Conservation (phyloP, 106 monocot genomes). For the Dendrobium huoshanense region DNA sequence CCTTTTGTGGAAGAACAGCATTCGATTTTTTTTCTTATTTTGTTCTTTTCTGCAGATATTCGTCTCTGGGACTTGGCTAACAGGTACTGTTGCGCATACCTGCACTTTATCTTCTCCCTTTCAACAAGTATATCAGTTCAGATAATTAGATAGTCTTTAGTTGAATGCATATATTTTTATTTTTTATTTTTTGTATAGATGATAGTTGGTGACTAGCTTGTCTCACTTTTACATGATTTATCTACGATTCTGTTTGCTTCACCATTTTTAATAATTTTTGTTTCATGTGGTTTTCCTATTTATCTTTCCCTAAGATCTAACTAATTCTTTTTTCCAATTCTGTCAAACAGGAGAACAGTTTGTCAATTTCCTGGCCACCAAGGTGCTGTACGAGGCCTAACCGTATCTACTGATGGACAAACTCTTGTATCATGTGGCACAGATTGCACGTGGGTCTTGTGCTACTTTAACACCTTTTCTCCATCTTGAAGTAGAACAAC, state of each 20-base stretch:
- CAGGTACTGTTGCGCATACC: conserved; percentile 36
- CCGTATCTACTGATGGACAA: conserved; percentile 77
- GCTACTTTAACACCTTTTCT: background rate
- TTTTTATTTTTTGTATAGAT: background rate
- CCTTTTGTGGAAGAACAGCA: background rate
- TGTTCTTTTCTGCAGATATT: conserved; percentile 62
- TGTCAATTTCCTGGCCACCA: conserved; percentile 84
- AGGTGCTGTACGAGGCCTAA: conserved; percentile 76
- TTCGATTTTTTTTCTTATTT: background rate
- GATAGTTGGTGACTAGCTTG: background rate
- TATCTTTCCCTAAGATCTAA: background rate
- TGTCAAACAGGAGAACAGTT: conserved; percentile 63
- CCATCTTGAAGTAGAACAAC: background rate
- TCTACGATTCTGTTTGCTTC: background rate
- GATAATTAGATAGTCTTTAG: background rate
- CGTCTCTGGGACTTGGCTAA: conserved; percentile 88
- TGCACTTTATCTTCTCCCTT: background rate
- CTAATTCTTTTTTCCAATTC: background rate
- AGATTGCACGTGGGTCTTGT: conserved; percentile 66
- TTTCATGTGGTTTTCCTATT: background rate
- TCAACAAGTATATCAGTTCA: background rate
- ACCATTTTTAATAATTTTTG: background rate
- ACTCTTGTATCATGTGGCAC: conserved; percentile 86
- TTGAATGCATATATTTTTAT: background rate
- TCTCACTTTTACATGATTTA: background rate